Evolutionary conservation across 2,329 filamentous ascomycete species (phyloP).

Genomic region (Cladosporium sp.): DNA sequence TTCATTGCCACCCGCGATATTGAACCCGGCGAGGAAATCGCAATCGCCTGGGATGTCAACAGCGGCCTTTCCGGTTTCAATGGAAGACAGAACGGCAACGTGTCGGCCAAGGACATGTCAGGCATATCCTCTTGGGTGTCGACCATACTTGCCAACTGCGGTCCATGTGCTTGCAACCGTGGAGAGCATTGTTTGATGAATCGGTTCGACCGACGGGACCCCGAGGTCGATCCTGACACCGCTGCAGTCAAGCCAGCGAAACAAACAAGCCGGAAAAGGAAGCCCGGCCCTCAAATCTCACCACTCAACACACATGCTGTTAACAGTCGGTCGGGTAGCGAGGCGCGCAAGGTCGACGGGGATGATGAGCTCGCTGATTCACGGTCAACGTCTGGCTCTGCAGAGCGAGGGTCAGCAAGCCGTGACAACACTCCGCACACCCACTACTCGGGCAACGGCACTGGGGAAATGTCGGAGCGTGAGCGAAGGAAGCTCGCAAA

Average conservation of each 20-base stretch:
- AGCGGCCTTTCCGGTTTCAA: conserved; percentile 26
- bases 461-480: conserved; percentile 59
- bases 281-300: conserved; percentile 50
- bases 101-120: conserved; percentile 28
- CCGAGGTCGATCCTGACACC: conserved; percentile 25
- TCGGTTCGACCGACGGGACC: conserved; percentile 36
- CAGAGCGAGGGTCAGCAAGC: conserved; percentile 57
- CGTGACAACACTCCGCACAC: conserved; percentile 62
- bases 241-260: conserved; percentile 40
- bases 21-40: conserved; percentile 69
- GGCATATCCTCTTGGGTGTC: conserved; percentile 56
- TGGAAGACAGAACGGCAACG: conserved; percentile 20
- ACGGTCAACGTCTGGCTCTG: conserved; percentile 59
- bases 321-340: conserved; percentile 62
- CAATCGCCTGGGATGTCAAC: conserved; percentile 56
- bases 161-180: conserved; percentile 72
- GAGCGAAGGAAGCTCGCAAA: conserved; percentile 64
- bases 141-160: conserved; percentile 72
- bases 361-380: conserved; percentile 60
- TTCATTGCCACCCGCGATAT: conserved; percentile 82
- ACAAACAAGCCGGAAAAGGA: conserved; percentile 50
- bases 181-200: conserved; percentile 38
- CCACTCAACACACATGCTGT: conserved; percentile 56
- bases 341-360: conserved; percentile 49
- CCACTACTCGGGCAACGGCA: conserved; percentile 51